Evolutionary conservation across 2,329 filamentous ascomycete species (phyloP), one percentile per base, ranked within the genome.

Genomic region (Grosmannia serpens): DNA sequence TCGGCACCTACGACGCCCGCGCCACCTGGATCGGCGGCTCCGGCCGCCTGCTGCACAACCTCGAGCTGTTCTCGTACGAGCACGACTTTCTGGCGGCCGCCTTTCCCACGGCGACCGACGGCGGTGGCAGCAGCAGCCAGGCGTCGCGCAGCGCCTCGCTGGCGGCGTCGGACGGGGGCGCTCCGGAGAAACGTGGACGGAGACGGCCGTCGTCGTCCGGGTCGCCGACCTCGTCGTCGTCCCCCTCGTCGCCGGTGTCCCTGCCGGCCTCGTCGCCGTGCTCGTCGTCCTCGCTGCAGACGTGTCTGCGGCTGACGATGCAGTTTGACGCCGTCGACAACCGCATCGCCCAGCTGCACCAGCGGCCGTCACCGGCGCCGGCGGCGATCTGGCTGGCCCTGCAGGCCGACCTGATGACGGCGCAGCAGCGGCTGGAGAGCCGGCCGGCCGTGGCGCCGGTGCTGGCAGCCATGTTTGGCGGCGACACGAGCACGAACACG

Each of bases 321-420:
- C 44, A 58, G 47, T 58, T 58, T 35, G 57, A 58, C 53, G 24
- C 46, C 17, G 33, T 58, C 53, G 57, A 58, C 51, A 58, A 31
- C 57, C 57, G 57, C 46, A 58, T 58, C 26, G 57, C 57, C 20
- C 57, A 51, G 46, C 53, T 58, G 52, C 47, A 55, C 53, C 46
- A 52, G 20, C 57, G 41, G 5, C 13, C 20, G 6, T 15, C 9
- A 4, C 31, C 57, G 1, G 46, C 57, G 4, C 57, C 53, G 3
- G 46, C 26, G 4, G 52, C 53, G 24, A 55, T 46, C 35, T 58
- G 57, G 57, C 44, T 49, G n/a, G 46, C 53, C 27, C 47, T 58
- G 52, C 44, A 55, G 27, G 6, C 24, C 1, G 57, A 58, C 46
- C 53, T 58, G n/a, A 8, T 41, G 7, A 20, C 53, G 7, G 29